Evolutionary conservation across 176 grass and related monocot genomes (phyloP), one percentile per base, ranked within the genome.

Genomic region (Avena sativa): DNA sequence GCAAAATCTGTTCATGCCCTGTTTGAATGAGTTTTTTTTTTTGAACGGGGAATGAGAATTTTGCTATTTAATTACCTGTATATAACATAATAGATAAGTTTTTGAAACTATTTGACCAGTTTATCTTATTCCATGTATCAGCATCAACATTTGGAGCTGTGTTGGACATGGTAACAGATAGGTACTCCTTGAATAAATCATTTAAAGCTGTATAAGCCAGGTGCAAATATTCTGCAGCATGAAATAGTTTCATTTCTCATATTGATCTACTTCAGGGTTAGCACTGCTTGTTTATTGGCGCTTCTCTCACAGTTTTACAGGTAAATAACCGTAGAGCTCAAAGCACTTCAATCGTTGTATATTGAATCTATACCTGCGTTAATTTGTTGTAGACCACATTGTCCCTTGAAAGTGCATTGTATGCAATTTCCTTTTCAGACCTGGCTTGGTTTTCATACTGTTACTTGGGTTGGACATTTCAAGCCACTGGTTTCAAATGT

Each of bases 111-210:
- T 76, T 77, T 91, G 51, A 88, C 75, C 15, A 55, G 3, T 91
- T 77, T 53, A 69, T 61, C 59, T 15, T 44, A 77, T 88, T 91
- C 47, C 66, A 64, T 90, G 73, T 83, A 86, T 40, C 89, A 98
- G 96, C 93, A 79, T 98, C 93, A 58, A 98, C 96, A 81, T 98
- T 98, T 83, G 92, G 96, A 88, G 96, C 96, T 93, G 96, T 98
- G 65, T 89, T 98, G 84, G 96, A 98, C 82, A 98, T 98, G 96
- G 96, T 98, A 80, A 98, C 96, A 56, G 96, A 98, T 88, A 98
- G 93, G 93, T 98, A 85, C 66, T 81, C 71, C 60, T 84, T 58
- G 17, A 81, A 88, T 47, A 55, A 72, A 80, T 76, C 11, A 80
- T 81, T 81, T 20, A 50, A 81, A 32, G 74, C 28, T 60, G 60